A percentile compares a stretch with the other conserved stretches of the same genome.
phyloP scores from a whole-genome alignment of 495 filamentous ascomycete genomes.

The Penicillium ucsense region DNA sequence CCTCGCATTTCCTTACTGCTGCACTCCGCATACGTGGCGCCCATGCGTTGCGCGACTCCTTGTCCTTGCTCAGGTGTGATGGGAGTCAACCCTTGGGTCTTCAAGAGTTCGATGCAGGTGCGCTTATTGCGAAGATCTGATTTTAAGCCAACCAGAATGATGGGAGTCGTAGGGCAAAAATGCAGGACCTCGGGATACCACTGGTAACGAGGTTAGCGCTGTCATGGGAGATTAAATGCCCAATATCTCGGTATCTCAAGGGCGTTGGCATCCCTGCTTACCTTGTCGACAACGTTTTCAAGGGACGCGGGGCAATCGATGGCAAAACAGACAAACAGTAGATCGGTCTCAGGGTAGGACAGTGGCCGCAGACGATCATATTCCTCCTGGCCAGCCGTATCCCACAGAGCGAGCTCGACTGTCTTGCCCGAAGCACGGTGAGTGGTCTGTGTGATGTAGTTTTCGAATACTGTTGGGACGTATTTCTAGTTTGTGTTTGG shows the following conservation, averaged over 20 bases:
- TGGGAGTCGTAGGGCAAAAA: slow-evolving; percentile 93
- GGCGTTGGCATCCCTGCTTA: slow-evolving; percentile 25
- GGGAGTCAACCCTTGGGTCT: slow-evolving; percentile 91
- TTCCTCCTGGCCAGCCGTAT: slow-evolving; percentile 97
- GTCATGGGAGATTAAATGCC: neutral
- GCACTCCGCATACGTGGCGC: slow-evolving; percentile 92
- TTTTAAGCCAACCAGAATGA: slow-evolving; percentile 92
- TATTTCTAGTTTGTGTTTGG: slow-evolving; percentile 65
- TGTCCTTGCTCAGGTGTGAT: slow-evolving; percentile 85
- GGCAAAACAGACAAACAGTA: slow-evolving; percentile 97
- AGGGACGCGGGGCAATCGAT: slow-evolving; percentile 97
- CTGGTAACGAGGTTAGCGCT: slow-evolving; percentile 32
- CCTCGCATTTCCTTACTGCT: slow-evolving; percentile 94
- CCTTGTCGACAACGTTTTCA: slow-evolving; percentile 98
- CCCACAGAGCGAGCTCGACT: slow-evolving; percentile 94
- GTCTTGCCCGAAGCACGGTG: slow-evolving; percentile 83
- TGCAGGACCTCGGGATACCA: slow-evolving; percentile 99
- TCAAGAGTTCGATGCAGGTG: slow-evolving; percentile 94
- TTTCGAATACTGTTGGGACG: slow-evolving; percentile 97
- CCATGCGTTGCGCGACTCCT: slow-evolving; percentile 83
- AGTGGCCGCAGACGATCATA: slow-evolving; percentile 93
- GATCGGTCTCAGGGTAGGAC: slow-evolving; percentile 95
- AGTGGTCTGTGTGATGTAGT: slow-evolving; percentile 94
- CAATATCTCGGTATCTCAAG: too few species aligned
- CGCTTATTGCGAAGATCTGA: slow-evolving; percentile 91